A percentile compares a stretch with the other conserved stretches of the same genome.
These are phyloP conservation scores for Apophysomyces ossiformis DNA, from an alignment of 371 early-diverging fungal species.

Conservation along the genomic window DNA sequence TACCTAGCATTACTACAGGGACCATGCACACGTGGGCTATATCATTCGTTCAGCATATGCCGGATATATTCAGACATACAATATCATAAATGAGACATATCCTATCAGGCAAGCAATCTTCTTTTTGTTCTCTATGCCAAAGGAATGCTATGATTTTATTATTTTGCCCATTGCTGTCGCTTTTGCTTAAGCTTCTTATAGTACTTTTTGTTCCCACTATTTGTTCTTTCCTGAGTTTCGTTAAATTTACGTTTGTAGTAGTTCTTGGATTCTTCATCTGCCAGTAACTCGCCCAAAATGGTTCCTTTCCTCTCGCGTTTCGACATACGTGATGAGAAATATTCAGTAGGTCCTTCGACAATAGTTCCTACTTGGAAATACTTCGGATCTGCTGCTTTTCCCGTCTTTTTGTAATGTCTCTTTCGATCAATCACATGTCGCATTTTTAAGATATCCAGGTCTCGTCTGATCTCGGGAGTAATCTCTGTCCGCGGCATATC, in stretches of 20 bases:
- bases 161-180: conserved; percentile 3
- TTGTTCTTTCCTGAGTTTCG: conserved; percentile 73
- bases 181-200: conserved; percentile 53
- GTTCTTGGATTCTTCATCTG: conserved; percentile 68
- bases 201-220: conserved; percentile 66
- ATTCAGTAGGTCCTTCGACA: conserved; percentile 89
- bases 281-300: conserved; percentile 88
- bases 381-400: conserved; percentile 73
- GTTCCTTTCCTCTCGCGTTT: conserved; percentile 85
- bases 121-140: neutral
- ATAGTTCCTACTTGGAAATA: conserved; percentile 94
- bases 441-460: conserved; percentile 84
- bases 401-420: conserved; percentile 88
- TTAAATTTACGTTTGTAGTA: conserved; percentile 87
- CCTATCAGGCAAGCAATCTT: neutral
- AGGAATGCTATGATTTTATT: neutral
- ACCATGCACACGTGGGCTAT: too few species aligned
- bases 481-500: conserved; percentile 87
- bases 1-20: too few species aligned
- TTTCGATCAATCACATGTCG: conserved; percentile 93
- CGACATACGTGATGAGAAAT: conserved; percentile 81
- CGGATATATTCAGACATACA: neutral
- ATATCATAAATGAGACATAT: neutral
- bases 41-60: too few species aligned
- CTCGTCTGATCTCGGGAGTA: conserved; percentile 87